phyloP scores from a whole-genome alignment of 2,329 filamentous ascomycete genomes.

The Diaporthe citriasiana region DNA sequence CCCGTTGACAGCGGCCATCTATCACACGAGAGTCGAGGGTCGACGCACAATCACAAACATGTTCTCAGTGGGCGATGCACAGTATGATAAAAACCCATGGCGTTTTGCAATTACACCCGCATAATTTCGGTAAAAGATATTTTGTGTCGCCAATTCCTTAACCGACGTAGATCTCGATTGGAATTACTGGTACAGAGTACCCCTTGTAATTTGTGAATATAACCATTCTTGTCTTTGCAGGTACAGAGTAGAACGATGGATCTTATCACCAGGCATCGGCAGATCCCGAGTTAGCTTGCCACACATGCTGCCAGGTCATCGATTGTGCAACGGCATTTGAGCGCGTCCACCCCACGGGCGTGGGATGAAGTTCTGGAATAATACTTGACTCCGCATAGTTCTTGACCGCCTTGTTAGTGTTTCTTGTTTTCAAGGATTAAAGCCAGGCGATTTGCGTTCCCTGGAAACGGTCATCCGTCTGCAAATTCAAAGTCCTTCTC shows the following conservation, averaged over 20 bases:
- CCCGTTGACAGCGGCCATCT: not conserved
- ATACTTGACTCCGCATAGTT: not conserved
- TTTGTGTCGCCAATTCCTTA: not conserved
- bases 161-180: not conserved
- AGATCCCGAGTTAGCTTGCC: not conserved
- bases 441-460: not conserved
- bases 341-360: not conserved
- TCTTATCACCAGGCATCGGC: not conserved
- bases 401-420: no score
- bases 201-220: no score
- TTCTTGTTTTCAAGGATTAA: not conserved
- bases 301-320: not conserved
- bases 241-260: not conserved
- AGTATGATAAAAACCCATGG: not conserved
- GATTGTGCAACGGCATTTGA: not conserved
- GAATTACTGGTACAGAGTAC: not conserved
- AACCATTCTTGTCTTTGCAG: no score
- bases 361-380: no score
- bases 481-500: not conserved
- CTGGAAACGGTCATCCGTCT: not conserved
- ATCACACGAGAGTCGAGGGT: not conserved
- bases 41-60: not conserved
- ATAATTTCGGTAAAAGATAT: not conserved
- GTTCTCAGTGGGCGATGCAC: no score
- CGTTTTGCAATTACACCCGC: not conserved